phyloP scores from a whole-genome alignment of 1,284 basidiomycete genomes.

The Naganishia albida region DNA sequence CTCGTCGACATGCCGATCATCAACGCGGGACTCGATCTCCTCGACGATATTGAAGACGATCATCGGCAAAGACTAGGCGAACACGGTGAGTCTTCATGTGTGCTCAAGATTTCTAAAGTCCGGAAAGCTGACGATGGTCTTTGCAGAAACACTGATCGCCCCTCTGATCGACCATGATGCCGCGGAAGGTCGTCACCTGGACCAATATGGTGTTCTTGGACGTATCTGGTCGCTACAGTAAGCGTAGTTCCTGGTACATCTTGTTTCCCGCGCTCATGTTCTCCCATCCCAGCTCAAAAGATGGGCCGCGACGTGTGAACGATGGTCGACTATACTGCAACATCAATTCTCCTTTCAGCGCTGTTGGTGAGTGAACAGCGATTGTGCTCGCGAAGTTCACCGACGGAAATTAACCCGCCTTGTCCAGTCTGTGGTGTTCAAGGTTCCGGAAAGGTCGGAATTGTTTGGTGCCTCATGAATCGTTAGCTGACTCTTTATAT shows the following conservation, averaged over 20 bases:
- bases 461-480: background rate
- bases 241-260: slow-evolving; percentile 20
- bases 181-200: slow-evolving; percentile 36
- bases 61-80: slow-evolving; percentile 1
- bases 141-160: slow-evolving; percentile 41
- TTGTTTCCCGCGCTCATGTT: background rate
- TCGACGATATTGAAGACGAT: slow-evolving; percentile 21
- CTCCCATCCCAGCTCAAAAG: slow-evolving; percentile 32
- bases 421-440: slow-evolving; percentile 62
- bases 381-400: background rate
- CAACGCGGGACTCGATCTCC: slow-evolving; percentile 22
- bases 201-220: slow-evolving; percentile 50
- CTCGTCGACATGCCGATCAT: slow-evolving; percentile 2
- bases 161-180: slow-evolving; percentile 51
- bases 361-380: background rate
- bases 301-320: slow-evolving; percentile 28
- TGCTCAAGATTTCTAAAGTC: background rate
- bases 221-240: slow-evolving; percentile 43
- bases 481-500: background rate
- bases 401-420: background rate
- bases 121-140: background rate
- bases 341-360: slow-evolving; percentile 40
- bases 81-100: background rate
- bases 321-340: slow-evolving; percentile 50
- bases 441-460: slow-evolving; percentile 64